Base-by-base conservation (phyloP, 371 early-diverging fungal genomes). In the Rhizopus arrhizus region DNA sequence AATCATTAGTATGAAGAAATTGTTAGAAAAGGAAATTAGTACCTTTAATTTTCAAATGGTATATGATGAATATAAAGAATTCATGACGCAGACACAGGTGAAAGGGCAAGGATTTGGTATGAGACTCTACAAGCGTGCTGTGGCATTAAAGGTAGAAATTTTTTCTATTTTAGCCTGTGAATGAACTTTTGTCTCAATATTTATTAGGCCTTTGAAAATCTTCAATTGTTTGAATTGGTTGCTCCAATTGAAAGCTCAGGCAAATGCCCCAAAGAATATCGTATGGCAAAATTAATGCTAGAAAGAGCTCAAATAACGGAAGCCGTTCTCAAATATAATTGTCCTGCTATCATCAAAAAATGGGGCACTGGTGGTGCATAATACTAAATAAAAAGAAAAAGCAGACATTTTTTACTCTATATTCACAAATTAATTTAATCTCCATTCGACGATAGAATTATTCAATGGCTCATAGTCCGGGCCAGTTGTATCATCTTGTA, bases 31-130 rank as follows among this genome's bases (percentile, higher is more conserved):
- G 16, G 88, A 90, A 28, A 82, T 80, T 15, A 68, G 68, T n/a
- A 75, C 78, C 13, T 93, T 94, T 68, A 96, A 95, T 65, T 96
- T 96, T 78, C 93, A 91, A 68, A 95, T 95, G 93, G 86, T 93
- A 2, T 93, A 92, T 68, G 91, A 95, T 55, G 93, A 91, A 72
- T 95, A 93, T 77, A 88, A 88, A 52, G 87, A 89, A 3, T 92
- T 94, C 60, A 82, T 89, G 86, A 84, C 81, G 45, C 65, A 65
- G 57, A 69, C 83, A 3, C 77, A 83, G 41, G 68, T 78, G 1
- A 74, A 77, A 13, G 87, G 82, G 33, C 65, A 73, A 12, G 84
- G 85, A n/a, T 80, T 85, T 42, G 83, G 89, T 15, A 82, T 91
- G 84, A 80, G 85, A 36, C 70, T 91, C 10, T 88, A 85, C 63